Evolutionary conservation across 2,329 filamentous ascomycete genomes (phyloP).

Genomic region (Pleochaeta shiraiana): DNA sequence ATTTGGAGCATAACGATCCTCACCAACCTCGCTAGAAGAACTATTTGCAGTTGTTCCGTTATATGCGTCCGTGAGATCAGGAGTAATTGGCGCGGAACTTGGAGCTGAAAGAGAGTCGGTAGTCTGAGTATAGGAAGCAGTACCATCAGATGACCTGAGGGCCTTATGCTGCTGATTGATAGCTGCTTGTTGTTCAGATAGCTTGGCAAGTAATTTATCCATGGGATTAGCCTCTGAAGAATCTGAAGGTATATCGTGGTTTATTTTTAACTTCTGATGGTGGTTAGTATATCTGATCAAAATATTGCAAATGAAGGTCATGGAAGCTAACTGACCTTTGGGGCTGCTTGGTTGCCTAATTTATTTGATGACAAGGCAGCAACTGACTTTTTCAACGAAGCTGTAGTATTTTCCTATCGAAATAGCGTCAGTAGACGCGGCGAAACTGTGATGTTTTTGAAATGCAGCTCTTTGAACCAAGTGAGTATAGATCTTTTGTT

Average conservation of each 20-base stretch:
- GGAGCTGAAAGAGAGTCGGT: slow-evolving; percentile 28
- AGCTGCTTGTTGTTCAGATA: slow-evolving; percentile 47
- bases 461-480: background rate
- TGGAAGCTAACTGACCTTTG: slow-evolving; percentile 25
- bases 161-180: slow-evolving; percentile 35
- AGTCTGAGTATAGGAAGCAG: slow-evolving; percentile 12
- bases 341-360: slow-evolving; percentile 29
- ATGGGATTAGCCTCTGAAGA: slow-evolving; percentile 29
- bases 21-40: slow-evolving; percentile 28
- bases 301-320: too few relatives aligned
- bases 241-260: slow-evolving; percentile 21
- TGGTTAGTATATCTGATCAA: slow-evolving; percentile 12
- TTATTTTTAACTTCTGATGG: slow-evolving; percentile 27
- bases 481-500: background rate
- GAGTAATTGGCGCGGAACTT: slow-evolving; percentile 39
- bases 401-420: slow-evolving; percentile 10
- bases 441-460: background rate
- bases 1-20: slow-evolving; percentile 14
- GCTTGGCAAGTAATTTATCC: slow-evolving; percentile 51
- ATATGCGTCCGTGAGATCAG: slow-evolving; percentile 32
- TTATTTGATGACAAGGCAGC: slow-evolving; percentile 30
- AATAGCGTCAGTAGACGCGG: slow-evolving; percentile 7
- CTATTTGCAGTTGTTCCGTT: slow-evolving; percentile 22
- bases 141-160: slow-evolving; percentile 20
- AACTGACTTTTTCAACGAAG: slow-evolving; percentile 19